Evolutionary conservation across 148 eudicot genomes (phyloP).

Genomic region (Talinum fruticosum): DNA sequence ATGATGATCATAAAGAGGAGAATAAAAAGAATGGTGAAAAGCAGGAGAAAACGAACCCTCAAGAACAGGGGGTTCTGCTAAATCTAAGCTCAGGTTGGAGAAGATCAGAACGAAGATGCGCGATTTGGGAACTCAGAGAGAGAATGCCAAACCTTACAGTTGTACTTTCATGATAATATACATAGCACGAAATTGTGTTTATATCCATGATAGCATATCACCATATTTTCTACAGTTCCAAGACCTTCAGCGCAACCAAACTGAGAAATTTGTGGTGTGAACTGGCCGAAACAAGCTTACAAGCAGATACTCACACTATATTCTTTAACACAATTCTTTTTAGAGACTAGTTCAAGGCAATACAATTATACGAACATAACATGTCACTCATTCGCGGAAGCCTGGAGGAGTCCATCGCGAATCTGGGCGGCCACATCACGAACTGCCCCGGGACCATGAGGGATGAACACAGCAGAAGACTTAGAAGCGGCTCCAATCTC

Average conservation of each 20-base stretch:
- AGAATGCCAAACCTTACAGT: too few species aligned
- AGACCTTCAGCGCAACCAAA: not conserved
- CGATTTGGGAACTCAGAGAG: slow-evolving; percentile 43
- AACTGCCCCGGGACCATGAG: slow-evolving; percentile 71
- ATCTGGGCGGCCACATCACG: slow-evolving; percentile 58
- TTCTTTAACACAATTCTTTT: not conserved
- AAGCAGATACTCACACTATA: not conserved
- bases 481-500: slow-evolving; percentile 61
- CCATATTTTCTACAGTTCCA: not conserved
- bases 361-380: too few species aligned
- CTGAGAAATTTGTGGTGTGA: not conserved
- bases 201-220: not conserved
- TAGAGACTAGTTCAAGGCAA: not conserved
- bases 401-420: slow-evolving; percentile 50
- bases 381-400: slow-evolving; percentile 7
- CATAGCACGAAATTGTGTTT: too few species aligned
- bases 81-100: slow-evolving; percentile 45
- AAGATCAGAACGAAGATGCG: slow-evolving; percentile 55
- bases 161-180: too few species aligned
- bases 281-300: not conserved
- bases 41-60: slow-evolving; percentile 41
- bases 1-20: not conserved
- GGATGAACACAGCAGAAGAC: slow-evolving; percentile 57
- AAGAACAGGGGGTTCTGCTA: slow-evolving; percentile 53
- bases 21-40: not conserved